These are phyloP conservation scores for Scheffersomyces quercinus DNA, from an alignment of 1,139 yeast genomes.

Conservation along the genomic window DNA sequence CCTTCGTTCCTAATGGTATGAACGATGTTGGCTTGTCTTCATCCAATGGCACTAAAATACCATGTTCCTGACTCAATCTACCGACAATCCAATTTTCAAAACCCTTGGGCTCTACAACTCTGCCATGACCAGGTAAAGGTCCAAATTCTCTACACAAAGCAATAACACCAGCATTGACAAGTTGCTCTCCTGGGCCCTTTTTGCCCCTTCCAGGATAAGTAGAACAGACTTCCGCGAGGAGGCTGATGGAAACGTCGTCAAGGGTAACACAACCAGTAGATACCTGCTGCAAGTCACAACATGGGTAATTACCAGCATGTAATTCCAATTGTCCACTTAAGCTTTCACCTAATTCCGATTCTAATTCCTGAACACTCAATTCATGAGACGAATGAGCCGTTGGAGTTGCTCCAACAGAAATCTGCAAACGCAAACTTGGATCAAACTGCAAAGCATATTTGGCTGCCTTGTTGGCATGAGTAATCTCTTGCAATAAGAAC, in stretches of 20 bases:
- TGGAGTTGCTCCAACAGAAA: slow-evolving; percentile 81
- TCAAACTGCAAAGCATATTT: slow-evolving; percentile 30
- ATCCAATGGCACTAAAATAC: slow-evolving; percentile 46
- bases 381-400: slow-evolving; percentile 65
- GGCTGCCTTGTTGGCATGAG: slow-evolving; percentile 58
- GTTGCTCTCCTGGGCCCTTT: slow-evolving; percentile 55
- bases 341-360: slow-evolving; percentile 21
- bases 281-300: slow-evolving; percentile 74
- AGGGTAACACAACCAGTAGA: slow-evolving; percentile 59
- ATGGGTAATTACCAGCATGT: slow-evolving; percentile 81
- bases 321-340: slow-evolving; percentile 57
- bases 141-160: slow-evolving; percentile 68
- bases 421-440: slow-evolving; percentile 31
- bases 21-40: slow-evolving; percentile 24
- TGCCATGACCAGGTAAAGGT: slow-evolving; percentile 52
- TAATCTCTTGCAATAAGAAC: slow-evolving; percentile 54
- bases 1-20: slow-evolving; percentile 53
- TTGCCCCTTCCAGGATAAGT: slow-evolving; percentile 54
- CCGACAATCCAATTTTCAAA: slow-evolving; percentile 56
- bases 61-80: slow-evolving; percentile 66
- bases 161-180: slow-evolving; percentile 73
- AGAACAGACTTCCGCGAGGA: slow-evolving; percentile 65
- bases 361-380: slow-evolving; percentile 22
- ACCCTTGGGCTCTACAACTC: slow-evolving; percentile 32
- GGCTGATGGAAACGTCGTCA: slow-evolving; percentile 53